Base-by-base conservation (phyloP, 495 filamentous ascomycete genomes). In the Lasiosphaeria miniovina region DNA sequence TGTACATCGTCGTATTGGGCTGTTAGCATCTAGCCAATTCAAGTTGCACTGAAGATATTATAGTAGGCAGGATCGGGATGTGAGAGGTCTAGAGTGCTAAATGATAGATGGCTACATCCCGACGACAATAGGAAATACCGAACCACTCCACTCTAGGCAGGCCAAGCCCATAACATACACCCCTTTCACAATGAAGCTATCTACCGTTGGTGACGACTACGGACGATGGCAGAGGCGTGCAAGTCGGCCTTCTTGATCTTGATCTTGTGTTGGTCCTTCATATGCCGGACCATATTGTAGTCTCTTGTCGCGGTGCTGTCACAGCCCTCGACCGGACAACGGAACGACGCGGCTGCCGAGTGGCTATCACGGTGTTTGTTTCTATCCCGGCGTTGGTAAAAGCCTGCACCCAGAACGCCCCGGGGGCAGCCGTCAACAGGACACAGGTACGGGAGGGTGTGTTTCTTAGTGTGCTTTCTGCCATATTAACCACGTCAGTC, bases 231-330 rank as follows among this genome's bases (percentile, higher is more conserved):
- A 24, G 24, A 24, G 24, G 24, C 24, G 24, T 24, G 24, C 24
- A 24, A 24, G 24, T 24, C 24, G 24, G 24, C 24, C 38, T 41
- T 8, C 38, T 41, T 8, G 14, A 41, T 41, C 14, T 14, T 41
- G 38, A 41, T 41, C 8, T 14, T 14, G 14, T 56, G 54, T 6
- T 36, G 10, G 7, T 14, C 17, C 14, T 15, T 57, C n/a, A 57
- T 7, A 49, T 57, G 55, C 45, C 55, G 43, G n/a, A 57, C 45
- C 55, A 57, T 57, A 8, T 57, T 57, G 34, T 57, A 31, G 0
- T 49, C 55, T 2, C 34, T 50, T 3, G 45, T 57, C 12, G 33
- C 14, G n/a, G 15, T 11, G 11, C 32, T 31, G 3, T 15, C 14
- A 36, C 31, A 57, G 46, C 12, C 35, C 24, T 36, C 3, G n/a